phyloP scores from a whole-genome alignment of 2,329 filamentous ascomycete species.

The Orbilia blumenaviensis region DNA sequence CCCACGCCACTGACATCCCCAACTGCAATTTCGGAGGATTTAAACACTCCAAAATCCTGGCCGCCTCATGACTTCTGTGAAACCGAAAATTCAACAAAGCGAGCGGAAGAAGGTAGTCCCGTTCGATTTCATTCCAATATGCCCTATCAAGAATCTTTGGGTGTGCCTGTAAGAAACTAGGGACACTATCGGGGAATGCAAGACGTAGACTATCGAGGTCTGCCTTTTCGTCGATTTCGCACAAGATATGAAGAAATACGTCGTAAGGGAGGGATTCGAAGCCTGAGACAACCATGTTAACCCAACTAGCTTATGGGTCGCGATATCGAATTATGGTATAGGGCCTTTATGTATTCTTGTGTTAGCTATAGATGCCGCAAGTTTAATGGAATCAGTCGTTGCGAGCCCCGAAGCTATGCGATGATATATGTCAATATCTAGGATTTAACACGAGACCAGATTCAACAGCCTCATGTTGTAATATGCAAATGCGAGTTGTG shows the following conservation, averaged over 20 bases:
- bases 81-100: conserved; percentile 10
- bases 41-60: background rate
- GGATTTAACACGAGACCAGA: no score
- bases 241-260: conserved; percentile 16
- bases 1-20: no score
- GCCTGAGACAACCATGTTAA: background rate
- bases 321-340: no score
- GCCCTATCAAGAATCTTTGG: background rate
- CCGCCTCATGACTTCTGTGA: background rate
- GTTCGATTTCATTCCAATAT: conserved; percentile 30
- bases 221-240: conserved; percentile 25
- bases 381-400: no score
- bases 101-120: background rate
- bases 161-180: background rate
- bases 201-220: conserved; percentile 33
- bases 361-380: no score
- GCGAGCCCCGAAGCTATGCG: no score
- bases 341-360: no score
- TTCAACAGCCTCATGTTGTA: no score
- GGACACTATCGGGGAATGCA: conserved; percentile 16
- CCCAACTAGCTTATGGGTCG: no score
- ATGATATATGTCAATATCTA: no score
- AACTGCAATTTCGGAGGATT: no score
- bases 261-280: conserved; percentile 39
- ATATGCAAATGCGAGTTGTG: no score